A percentile compares a stretch with the other conserved stretches of the same genome.
These are phyloP conservation scores for Kluyveromyces wickerhamii DNA, from an alignment of 805 yeast genomes.

Conservation along the genomic window DNA sequence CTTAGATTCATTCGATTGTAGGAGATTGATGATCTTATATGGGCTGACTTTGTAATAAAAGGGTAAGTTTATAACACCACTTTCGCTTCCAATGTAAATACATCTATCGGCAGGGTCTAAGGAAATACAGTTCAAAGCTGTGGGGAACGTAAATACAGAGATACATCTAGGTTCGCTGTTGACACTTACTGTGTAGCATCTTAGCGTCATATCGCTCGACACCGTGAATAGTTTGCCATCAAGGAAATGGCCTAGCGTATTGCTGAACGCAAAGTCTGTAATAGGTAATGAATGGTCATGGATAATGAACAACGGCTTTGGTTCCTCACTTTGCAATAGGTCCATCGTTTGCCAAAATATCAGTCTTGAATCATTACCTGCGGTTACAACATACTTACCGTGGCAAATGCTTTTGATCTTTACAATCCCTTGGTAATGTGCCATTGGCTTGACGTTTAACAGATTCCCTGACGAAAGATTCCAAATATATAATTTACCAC, in stretches of 20 bases:
- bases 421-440: constrained; percentile 75
- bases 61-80: constrained; percentile 38
- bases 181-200: constrained; percentile 52
- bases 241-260: constrained; percentile 35
- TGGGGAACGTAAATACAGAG: constrained; percentile 64
- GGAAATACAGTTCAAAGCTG: constrained; percentile 47
- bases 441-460: constrained; percentile 56
- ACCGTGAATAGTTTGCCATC: constrained; percentile 62
- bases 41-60: constrained; percentile 27
- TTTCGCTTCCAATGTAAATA: constrained; percentile 57
- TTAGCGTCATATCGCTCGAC: constrained; percentile 66
- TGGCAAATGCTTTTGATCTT: constrained; percentile 52
- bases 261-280: constrained; percentile 34
- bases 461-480: constrained; percentile 71
- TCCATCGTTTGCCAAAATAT: constrained; percentile 67
- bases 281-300: constrained; percentile 49
- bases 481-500: constrained; percentile 82
- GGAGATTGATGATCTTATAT: constrained; percentile 38
- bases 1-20: constrained; percentile 28
- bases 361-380: constrained; percentile 76
- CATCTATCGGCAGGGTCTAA: constrained; percentile 76
- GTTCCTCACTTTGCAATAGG: constrained; percentile 34
- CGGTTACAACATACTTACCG: constrained; percentile 59
- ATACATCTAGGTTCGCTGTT: constrained; percentile 32
- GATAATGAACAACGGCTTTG: constrained; percentile 51